Evolutionary conservation across 1,284 basidiomycete species (phyloP), one percentile per base, ranked within the genome.

Genomic region (Rhodotorula sp.): DNA sequence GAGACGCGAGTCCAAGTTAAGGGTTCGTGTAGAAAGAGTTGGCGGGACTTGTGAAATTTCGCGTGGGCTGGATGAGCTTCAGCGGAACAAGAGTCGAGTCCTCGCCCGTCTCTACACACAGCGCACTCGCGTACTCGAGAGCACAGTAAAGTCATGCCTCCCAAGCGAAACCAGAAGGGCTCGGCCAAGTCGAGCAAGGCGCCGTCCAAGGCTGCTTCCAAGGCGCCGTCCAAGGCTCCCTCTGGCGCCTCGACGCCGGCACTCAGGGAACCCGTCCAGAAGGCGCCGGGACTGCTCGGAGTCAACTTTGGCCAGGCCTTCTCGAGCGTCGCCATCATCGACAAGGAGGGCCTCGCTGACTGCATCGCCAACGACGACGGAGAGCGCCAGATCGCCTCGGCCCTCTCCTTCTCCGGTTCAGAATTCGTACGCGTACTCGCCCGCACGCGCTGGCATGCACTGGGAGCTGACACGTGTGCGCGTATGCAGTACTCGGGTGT

Each of bases 291-390:
- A 69, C 83, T 86, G 69, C 83, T 99, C 68, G 96, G 96, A 68
- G 93, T 99, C 85, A 98, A 97, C 86, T 91, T 98, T 83, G 97
- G 97, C 58, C 94, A 97, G 83, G 90, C 92, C 52, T 98, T 91
- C 82, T 91, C 92, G 47, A 95, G 92, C 60, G 96, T 99, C 79
- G 92, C 95, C 31, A 91, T 97, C 71, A 91, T 97, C 80, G 94
- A 93, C 81, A 97, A 97, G 91, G 92, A 95, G 83, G 92, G 92
- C 34, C 85, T 90, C 58, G 89, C 94, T 48, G 91, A 92, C 80
- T 95, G 92, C 81, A 98, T 99, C 75, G 96, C 96, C 34, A 98
- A 98, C 82, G 95, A 99, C 82, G 96, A 98, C 80, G 96, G 96
- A 62, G 96, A 98, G 82, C 89, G 96, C 56, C 97, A 99, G 84